phyloP scores from a whole-genome alignment of 2,329 filamentous ascomycete genomes.

The Tolypocladium ovalisporum region DNA sequence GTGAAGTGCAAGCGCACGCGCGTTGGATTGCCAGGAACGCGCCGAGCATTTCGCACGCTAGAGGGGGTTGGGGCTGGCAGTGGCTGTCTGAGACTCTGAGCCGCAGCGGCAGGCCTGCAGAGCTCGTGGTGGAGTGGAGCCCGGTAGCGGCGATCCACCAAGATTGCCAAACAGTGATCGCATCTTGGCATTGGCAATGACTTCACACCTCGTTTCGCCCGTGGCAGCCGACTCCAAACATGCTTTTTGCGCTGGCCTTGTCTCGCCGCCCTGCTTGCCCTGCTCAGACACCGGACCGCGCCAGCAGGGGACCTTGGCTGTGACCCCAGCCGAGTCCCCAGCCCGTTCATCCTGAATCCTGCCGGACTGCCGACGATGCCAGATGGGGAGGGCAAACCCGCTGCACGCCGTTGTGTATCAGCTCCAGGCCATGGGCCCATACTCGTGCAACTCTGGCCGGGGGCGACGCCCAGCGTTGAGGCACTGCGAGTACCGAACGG shows the following conservation, averaged over 20 bases:
- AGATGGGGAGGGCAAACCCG: no score
- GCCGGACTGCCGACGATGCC: not conserved
- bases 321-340: not conserved
- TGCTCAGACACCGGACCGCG: not conserved
- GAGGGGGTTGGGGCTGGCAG: not conserved
- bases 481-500: not conserved
- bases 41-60: not conserved
- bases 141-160: not conserved
- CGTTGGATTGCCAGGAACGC: not conserved
- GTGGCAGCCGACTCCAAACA: not conserved
- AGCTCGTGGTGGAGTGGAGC: not conserved
- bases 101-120: not conserved
- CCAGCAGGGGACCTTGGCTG: not conserved
- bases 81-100: not conserved
- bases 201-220: slow-evolving; percentile 4
- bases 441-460: not conserved
- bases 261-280: not conserved
- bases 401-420: no score
- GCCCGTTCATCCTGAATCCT: not conserved
- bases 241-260: not conserved
- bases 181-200: slow-evolving; percentile 3
- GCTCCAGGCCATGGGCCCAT: not conserved
- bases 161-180: not conserved
- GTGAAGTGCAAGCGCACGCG: no score
- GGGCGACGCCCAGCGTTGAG: not conserved